Percentiles rank a stretch among this genome's conserved stretches.
These are phyloP conservation scores for Carpinus viminea DNA, from an alignment of 306 rosid genomes.

Conservation along the genomic window DNA sequence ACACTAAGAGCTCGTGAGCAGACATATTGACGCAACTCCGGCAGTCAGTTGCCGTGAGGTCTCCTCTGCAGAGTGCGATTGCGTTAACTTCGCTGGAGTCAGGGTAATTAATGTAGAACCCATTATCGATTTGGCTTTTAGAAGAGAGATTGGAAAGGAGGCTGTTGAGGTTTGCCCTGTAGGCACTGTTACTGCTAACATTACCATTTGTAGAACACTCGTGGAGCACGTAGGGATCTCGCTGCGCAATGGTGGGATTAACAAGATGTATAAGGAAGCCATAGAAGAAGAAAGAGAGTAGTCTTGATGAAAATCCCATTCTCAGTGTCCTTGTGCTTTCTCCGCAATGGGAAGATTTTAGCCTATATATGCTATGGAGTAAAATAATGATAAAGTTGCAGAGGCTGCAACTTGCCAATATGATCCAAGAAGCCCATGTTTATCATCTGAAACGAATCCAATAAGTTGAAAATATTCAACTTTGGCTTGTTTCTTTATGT, in stretches of 20 bases:
- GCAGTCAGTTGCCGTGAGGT: conserved; percentile 29
- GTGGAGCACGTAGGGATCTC: not conserved
- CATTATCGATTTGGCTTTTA: not conserved
- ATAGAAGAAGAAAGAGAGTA: not conserved
- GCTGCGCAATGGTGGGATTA: conserved; percentile 17
- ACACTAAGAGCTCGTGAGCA: conserved; percentile 16
- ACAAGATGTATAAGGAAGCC: conserved; percentile 3
- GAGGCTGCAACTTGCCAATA: too few relatives aligned
- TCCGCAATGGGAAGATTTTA: not conserved
- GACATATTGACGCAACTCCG: conserved; percentile 33
- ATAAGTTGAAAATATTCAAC: too few relatives aligned
- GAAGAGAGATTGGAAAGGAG: conserved; percentile 28
- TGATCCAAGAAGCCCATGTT: too few relatives aligned
- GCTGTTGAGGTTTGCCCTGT: conserved; percentile 26
- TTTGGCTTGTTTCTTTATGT: too few relatives aligned
- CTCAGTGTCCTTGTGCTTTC: not conserved
- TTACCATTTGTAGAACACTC: conserved; percentile 20
- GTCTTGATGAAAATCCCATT: conserved; percentile 16
- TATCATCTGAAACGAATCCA: too few relatives aligned
- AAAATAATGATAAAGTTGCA: too few relatives aligned
- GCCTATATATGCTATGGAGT: too few relatives aligned
- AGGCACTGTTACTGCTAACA: conserved; percentile 46
- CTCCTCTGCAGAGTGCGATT: conserved; percentile 51
- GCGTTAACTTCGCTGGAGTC: conserved; percentile 37
- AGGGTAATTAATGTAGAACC: conserved; percentile 21